These are phyloP conservation scores for Penicillium thymicola DNA, from an alignment of 2,329 filamentous ascomycete species.

Conservation along the genomic window DNA sequence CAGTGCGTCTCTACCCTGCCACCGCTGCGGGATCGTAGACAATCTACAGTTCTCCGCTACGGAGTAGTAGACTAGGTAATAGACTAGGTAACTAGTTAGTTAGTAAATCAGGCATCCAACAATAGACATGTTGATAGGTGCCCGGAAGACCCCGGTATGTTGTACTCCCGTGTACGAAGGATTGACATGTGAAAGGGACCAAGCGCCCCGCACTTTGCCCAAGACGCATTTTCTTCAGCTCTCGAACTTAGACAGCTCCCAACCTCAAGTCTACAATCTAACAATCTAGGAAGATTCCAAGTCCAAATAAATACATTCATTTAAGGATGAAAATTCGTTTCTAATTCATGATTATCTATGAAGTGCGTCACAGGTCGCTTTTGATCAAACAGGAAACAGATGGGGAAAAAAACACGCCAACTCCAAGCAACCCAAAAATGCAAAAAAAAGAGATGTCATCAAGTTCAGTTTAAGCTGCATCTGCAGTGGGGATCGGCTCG, in stretches of 20 bases:
- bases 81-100: too few species aligned
- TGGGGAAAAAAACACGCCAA: slow-evolving; percentile 11
- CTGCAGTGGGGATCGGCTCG: slow-evolving; percentile 76
- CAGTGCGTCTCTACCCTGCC: too few species aligned
- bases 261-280: not conserved
- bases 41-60: too few species aligned
- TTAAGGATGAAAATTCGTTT: slow-evolving; percentile 19
- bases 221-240: not conserved
- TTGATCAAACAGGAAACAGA: slow-evolving; percentile 11
- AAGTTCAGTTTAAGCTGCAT: slow-evolving; percentile 58
- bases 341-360: slow-evolving; percentile 29
- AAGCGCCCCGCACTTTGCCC: not conserved
- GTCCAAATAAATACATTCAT: not conserved
- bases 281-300: not conserved
- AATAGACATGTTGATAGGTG: too few species aligned
- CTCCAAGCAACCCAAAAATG: slow-evolving; percentile 24
- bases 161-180: too few species aligned
- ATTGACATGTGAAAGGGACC: not conserved
- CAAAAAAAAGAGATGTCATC: slow-evolving; percentile 20
- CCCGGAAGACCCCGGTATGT: too few species aligned
- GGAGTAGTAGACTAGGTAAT: too few species aligned
- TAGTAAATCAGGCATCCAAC: too few species aligned
- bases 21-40: too few species aligned
- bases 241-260: too few species aligned
- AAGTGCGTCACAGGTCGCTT: slow-evolving; percentile 19